Evolutionary conservation across 352 stramenopile genomes (phyloP).

Genomic region (Phytophthora aleatoria): DNA sequence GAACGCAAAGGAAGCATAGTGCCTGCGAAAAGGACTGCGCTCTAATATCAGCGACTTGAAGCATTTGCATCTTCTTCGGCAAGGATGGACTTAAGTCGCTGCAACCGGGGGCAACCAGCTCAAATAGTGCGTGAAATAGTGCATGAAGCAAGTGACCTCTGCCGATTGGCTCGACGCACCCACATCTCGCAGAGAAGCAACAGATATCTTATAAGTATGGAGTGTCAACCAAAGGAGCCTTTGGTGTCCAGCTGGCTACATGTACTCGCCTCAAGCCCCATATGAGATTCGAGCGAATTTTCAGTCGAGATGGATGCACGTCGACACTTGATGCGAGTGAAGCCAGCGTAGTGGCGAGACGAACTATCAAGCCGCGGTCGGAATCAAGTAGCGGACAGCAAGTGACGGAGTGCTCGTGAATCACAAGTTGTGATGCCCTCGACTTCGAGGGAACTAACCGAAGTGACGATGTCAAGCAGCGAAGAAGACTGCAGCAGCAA

Average conservation of each 20-base stretch:
- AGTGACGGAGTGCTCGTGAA: constrained; percentile 5
- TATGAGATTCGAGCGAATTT: constrained; percentile 31
- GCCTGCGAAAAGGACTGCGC: constrained; percentile 1
- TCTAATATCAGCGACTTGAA: constrained; percentile 31
- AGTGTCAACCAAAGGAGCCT: constrained; percentile 8
- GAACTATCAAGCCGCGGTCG: not conserved
- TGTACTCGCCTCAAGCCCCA: constrained; percentile 18
- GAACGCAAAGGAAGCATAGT: constrained; percentile 20
- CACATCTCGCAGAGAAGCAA: constrained; percentile 22
- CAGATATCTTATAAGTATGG: constrained; percentile 22
- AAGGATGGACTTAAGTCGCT: constrained; percentile 24
- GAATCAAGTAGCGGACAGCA: constrained; percentile 4
- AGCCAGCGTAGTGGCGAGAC: not conserved
- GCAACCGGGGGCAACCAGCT: not conserved
- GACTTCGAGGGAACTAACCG: not conserved
- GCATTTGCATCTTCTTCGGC: constrained; percentile 10
- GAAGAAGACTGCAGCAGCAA: constrained; percentile 1
- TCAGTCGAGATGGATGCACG: constrained; percentile 18
- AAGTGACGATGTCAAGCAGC: constrained; percentile 7
- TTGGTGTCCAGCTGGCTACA: constrained; percentile 11
- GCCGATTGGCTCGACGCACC: constrained; percentile 9
- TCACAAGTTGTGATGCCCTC: not conserved
- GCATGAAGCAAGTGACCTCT: constrained; percentile 17
- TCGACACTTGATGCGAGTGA: constrained; percentile 3
- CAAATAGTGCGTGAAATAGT: not conserved